Conservation (phyloP, 2,329 filamentous ascomycete genomes). For the Alternaria ventricosa region DNA sequence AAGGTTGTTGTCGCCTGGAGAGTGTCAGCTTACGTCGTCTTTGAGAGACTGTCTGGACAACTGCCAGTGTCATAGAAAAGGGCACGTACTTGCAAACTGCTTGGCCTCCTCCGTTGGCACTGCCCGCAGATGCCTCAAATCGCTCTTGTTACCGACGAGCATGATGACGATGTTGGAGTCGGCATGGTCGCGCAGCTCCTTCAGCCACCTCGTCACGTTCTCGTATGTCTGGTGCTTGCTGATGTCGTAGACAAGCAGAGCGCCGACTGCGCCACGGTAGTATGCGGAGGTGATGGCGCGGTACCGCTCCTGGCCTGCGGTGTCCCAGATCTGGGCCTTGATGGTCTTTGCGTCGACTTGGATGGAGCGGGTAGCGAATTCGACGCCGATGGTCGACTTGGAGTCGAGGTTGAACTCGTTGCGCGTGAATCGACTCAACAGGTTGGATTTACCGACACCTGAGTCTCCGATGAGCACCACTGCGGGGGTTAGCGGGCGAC, state of each 20-base stretch:
- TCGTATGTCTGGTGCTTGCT: constrained; percentile 99
- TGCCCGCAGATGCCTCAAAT: constrained; percentile 97
- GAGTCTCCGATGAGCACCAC: constrained; percentile 99
- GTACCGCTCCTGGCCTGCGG: constrained; percentile 97
- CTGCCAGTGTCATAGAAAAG: constrained; percentile 18
- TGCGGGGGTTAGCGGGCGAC: constrained; percentile 53
- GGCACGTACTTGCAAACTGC: constrained; percentile 83
- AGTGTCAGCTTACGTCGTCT: neutral
- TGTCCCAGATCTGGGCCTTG: constrained; percentile 99
- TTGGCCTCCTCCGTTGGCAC: constrained; percentile 98
- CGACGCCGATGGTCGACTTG: constrained; percentile 99
- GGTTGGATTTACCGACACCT: constrained; percentile 99
- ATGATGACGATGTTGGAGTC: constrained; percentile 99
- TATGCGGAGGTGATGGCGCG: constrained; percentile 99
- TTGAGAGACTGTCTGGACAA: neutral
- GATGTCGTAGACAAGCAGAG: constrained; percentile 98
- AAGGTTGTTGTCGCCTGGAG: constrained; percentile 89
- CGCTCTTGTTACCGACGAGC: constrained; percentile 99
- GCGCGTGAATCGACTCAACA: constrained; percentile 98
- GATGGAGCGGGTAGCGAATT: constrained; percentile 98
- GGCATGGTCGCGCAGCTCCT: constrained; percentile 96
- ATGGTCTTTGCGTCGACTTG: constrained; percentile 99
- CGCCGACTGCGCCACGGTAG: constrained; percentile 96
- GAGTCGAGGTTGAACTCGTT: constrained; percentile 99
- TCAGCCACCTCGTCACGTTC: constrained; percentile 98